Conservation (phyloP, 2,329 filamentous ascomycete genomes). For the Aspergillus sp. region DNA sequence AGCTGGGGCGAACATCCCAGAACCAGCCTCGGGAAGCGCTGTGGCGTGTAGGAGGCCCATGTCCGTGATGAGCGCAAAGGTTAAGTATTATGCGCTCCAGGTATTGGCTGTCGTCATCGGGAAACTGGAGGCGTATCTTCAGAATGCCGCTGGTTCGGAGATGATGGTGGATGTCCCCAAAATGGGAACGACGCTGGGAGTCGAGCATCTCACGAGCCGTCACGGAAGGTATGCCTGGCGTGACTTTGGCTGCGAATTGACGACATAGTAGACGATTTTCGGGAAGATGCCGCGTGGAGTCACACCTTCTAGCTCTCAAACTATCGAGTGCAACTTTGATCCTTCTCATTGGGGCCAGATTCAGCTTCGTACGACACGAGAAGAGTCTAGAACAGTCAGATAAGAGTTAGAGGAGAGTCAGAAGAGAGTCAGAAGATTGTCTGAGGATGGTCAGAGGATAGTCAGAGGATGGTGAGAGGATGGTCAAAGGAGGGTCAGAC, state of each 20-base stretch:
- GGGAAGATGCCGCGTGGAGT: neutral
- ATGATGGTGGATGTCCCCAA: neutral
- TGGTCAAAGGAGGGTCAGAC: too few relatives aligned
- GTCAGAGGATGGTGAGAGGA: too few relatives aligned
- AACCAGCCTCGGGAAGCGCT: slow-evolving; percentile 48
- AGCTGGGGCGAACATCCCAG: slow-evolving; percentile 45
- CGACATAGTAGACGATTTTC: neutral
- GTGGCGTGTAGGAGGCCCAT: slow-evolving; percentile 44
- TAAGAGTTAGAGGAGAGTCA: too few relatives aligned
- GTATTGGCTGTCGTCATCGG: slow-evolving; percentile 37
- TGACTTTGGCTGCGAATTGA: neutral
- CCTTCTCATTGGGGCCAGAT: too few relatives aligned
- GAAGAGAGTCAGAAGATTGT: too few relatives aligned
- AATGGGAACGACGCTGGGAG: neutral
- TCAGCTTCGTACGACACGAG: too few relatives aligned
- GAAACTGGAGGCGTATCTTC: slow-evolving; percentile 38
- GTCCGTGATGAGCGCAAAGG: slow-evolving; percentile 37
- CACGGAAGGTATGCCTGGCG: neutral
- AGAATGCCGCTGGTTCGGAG: slow-evolving; percentile 33
- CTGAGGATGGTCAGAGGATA: too few relatives aligned
- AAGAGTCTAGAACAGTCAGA: too few relatives aligned
- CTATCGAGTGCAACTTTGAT: too few relatives aligned
- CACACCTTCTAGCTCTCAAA: too few relatives aligned
- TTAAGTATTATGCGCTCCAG: slow-evolving; percentile 35
- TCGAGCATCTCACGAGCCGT: neutral